Base-by-base conservation (phyloP, 2,329 filamentous ascomycete genomes). In the Penicillium olsonii region DNA sequence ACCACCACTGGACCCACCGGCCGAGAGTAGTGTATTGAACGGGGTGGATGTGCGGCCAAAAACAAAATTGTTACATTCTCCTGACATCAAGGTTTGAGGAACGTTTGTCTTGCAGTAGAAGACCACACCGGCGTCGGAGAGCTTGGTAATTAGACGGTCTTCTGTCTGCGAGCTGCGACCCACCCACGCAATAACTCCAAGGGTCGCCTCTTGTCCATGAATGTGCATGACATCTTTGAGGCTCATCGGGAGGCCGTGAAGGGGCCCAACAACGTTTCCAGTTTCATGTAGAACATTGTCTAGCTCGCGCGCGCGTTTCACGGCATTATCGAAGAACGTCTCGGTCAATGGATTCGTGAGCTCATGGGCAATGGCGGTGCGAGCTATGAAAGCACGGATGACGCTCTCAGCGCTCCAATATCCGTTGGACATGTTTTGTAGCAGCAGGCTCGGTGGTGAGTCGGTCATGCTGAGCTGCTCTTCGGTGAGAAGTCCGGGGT, bases 351-450 rank as follows among this genome's bases (percentile, higher is more conserved):
- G 70, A 19, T 2, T 31, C 2, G 55, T 56, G 43, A 61, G 29
- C 53, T 70, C 66, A 35, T 71, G 69, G 5, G 69, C 69, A 38
- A 69, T 58, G 11, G 67, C 66, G 4, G 68, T 66, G n/a, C 67
- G 55, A 37, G 68, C 68, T 53, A 64, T 68, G 42, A 78, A 79
- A 8, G 59, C 60, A 24, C 5, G 4, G 22, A 8, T 8, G 5
- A 24, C 22, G 8, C 8, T 24, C 5, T 5, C 8, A 8, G 22
- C 22, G 8, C 22, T 24, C n/a, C n/a, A n/a, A n/a, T n/a, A n/a
- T n/a, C n/a, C n/a, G n/a, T n/a, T n/a, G n/a, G n/a, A n/a, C n/a
- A n/a, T n/a, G n/a, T n/a, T n/a, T n/a, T n/a, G n/a, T n/a, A n/a
- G n/a, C n/a, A n/a, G n/a, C n/a, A n/a, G n/a, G n/a, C n/a, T n/a